Evolutionary conservation across 768 basidiomycete species (phyloP).

Genomic region (Rhizopogon salebrosus): DNA sequence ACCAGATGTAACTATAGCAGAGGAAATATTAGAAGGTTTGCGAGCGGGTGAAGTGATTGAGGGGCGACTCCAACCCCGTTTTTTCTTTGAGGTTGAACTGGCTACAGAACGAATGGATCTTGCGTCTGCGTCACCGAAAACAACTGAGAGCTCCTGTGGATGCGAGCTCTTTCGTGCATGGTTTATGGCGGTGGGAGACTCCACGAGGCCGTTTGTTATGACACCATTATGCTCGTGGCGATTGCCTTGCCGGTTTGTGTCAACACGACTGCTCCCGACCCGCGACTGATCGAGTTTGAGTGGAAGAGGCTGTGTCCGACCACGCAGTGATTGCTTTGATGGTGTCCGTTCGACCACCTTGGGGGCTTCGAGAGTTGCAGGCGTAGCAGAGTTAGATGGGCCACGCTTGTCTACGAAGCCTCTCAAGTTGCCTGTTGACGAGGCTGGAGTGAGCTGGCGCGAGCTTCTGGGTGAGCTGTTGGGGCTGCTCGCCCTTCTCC

Average conservation of each 20-base stretch:
- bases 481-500: slow-evolving; percentile 9
- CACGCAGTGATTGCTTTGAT: slow-evolving; percentile 22
- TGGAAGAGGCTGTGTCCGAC: slow-evolving; percentile 24
- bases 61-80: slow-evolving; percentile 11
- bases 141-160: slow-evolving; percentile 11
- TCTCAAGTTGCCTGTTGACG: slow-evolving; percentile 26
- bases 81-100: slow-evolving; percentile 23
- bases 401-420: slow-evolving; percentile 19
- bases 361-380: slow-evolving; percentile 2
- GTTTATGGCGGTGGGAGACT: slow-evolving; percentile 16
- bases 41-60: slow-evolving; percentile 14
- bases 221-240: slow-evolving; percentile 17
- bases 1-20: slow-evolving; percentile 65
- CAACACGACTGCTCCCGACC: neutral
- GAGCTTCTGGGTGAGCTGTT: slow-evolving; percentile 6
- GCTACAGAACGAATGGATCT: slow-evolving; percentile 20
- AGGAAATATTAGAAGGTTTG: slow-evolving; percentile 47
- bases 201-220: slow-evolving; percentile 8
- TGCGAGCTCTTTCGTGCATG: slow-evolving; percentile 9
- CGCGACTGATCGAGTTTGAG: slow-evolving; percentile 16
- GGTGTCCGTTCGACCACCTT: slow-evolving; percentile 8
- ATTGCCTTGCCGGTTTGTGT: slow-evolving; percentile 9
- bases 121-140: slow-evolving; percentile 17
- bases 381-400: neutral
- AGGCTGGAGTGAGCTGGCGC: slow-evolving; percentile 25